These are phyloP conservation scores for Aspergillus clavatus DNA, from an alignment of 2,329 filamentous ascomycete species.

Conservation along the genomic window DNA sequence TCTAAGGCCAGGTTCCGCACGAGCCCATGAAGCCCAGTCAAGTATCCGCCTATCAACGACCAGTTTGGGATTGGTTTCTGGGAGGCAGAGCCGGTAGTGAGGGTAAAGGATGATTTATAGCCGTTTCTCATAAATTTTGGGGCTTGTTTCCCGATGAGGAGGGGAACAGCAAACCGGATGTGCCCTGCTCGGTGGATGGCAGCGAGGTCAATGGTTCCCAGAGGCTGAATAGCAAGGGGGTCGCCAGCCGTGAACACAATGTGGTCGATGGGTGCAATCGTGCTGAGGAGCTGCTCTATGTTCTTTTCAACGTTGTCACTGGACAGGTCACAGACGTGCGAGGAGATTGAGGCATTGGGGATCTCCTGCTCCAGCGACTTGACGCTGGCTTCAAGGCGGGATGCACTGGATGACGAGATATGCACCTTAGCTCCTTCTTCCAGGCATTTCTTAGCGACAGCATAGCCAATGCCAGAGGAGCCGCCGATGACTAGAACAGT, in stretches of 20 bases:
- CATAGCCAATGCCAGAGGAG: conserved; percentile 59
- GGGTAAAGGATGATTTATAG: conserved; percentile 47
- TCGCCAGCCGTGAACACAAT: conserved; percentile 56
- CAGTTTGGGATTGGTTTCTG: conserved; percentile 51
- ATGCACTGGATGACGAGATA: conserved; percentile 55
- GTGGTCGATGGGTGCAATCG: conserved; percentile 47
- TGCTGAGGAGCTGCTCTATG: conserved; percentile 44
- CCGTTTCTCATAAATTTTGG: conserved; percentile 41
- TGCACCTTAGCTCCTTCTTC: conserved; percentile 54
- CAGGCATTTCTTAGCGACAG: conserved; percentile 55
- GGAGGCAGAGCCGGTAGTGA: conserved; percentile 53
- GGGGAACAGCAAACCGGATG: conserved; percentile 49
- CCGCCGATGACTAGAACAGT: conserved; percentile 58
- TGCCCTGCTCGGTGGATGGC: conserved; percentile 42
- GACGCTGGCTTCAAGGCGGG: conserved; percentile 47
- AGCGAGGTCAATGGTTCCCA: conserved; percentile 42
- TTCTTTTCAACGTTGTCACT: conserved; percentile 45
- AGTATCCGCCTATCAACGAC: conserved; percentile 47
- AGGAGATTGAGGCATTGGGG: conserved; percentile 7
- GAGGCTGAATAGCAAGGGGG: conserved; percentile 34
- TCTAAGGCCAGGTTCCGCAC: conserved; percentile 57
- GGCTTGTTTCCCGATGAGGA: conserved; percentile 51
- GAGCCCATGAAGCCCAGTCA: conserved; percentile 51
- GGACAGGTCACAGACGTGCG: conserved; percentile 48
- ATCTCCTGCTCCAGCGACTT: conserved; percentile 36